phyloP scores from a whole-genome alignment of 169 alveolate species.

The Plasmodium inui region DNA sequence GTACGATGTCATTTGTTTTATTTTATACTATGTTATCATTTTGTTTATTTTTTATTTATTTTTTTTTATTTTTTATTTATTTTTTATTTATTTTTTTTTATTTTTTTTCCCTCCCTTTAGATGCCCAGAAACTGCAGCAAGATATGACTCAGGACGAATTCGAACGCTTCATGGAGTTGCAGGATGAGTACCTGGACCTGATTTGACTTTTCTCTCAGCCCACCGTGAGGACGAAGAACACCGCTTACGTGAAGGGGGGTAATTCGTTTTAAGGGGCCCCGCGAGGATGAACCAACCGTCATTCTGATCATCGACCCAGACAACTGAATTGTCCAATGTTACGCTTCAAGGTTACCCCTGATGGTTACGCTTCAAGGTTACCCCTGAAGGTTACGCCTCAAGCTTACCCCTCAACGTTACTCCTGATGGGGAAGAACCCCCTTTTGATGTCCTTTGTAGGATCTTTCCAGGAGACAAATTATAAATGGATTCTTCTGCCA shows the following conservation, averaged over 20 bases:
- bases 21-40: background rate
- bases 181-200: slow-evolving; percentile 41
- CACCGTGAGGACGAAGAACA: no score
- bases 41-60: background rate
- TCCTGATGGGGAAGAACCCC: background rate
- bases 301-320: background rate
- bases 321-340: background rate
- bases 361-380: no score
- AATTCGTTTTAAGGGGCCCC: no score
- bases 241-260: no score
- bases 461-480: background rate
- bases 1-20: background rate
- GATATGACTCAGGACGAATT: slow-evolving; percentile 72
- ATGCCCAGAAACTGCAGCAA: slow-evolving; percentile 68
- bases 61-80: background rate
- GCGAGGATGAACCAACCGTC: background rate
- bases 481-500: background rate
- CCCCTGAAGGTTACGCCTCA: no score
- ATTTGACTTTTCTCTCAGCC: background rate
- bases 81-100: background rate
- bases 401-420: no score
- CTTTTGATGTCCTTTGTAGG: background rate
- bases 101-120: slow-evolving; percentile 5
- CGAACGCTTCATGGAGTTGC: slow-evolving; percentile 46
- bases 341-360: no score